Evolutionary conservation across 2,329 filamentous ascomycete species (phyloP).

Genomic region (Colletotrichum graminicola): DNA sequence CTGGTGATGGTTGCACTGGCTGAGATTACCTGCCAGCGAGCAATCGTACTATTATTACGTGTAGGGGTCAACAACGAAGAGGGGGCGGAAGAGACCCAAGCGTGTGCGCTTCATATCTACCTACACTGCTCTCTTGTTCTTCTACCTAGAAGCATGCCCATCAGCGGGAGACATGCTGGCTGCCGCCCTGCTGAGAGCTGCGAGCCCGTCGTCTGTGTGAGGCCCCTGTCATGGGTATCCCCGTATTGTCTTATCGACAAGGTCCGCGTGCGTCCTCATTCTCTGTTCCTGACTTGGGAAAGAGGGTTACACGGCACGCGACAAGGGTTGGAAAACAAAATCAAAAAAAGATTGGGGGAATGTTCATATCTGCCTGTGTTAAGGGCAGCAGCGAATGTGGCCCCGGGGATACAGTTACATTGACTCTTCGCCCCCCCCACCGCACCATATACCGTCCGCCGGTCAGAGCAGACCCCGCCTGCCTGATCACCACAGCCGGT

Average conservation of each 20-base stretch:
- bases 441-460: not conserved
- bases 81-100: slow-evolving; percentile 8
- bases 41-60: not conserved
- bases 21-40: not conserved
- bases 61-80: not conserved
- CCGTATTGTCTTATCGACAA: slow-evolving; percentile 34
- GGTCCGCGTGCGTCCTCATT: not conserved
- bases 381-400: slow-evolving; percentile 19
- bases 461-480: not conserved
- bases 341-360: not conserved
- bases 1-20: slow-evolving; percentile 6
- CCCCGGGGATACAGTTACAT: slow-evolving; percentile 33
- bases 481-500: not conserved
- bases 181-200: not conserved
- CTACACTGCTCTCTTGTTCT: not conserved
- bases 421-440: slow-evolving; percentile 1
- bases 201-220: slow-evolving; percentile 5
- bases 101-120: slow-evolving; percentile 15
- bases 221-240: slow-evolving; percentile 12
- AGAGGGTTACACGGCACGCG: not conserved
- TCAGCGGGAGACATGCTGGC: slow-evolving; percentile 10
- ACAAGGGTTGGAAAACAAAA: not conserved
- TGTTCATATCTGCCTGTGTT: slow-evolving; percentile 12
- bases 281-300: slow-evolving; percentile 8
- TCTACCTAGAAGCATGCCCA: slow-evolving; percentile 7